Conservation (phyloP, 164 flowering plant genomes). For the Echeveria elegans region DNA sequence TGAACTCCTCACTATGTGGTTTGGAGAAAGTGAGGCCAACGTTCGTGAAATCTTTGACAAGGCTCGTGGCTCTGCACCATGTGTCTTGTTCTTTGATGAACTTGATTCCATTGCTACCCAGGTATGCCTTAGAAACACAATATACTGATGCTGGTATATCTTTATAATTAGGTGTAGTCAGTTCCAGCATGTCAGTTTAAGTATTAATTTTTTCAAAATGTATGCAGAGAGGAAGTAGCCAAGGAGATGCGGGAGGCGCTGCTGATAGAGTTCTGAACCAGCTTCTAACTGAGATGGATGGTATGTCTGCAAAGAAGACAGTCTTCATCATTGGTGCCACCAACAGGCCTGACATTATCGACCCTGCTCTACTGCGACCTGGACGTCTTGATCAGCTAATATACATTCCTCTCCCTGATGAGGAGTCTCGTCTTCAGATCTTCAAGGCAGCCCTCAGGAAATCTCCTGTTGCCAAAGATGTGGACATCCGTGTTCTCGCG, state of each 20-base stretch:
- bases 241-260: constrained; percentile 35
- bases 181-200: not conserved
- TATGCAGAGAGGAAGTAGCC: constrained; percentile 27
- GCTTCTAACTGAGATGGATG: constrained; percentile 37
- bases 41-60: constrained; percentile 37
- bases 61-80: constrained; percentile 29
- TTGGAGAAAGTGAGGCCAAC: constrained; percentile 43
- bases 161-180: not conserved
- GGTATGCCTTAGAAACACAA: constrained; percentile 5
- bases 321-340: constrained; percentile 39
- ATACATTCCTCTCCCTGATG: constrained; percentile 39
- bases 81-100: constrained; percentile 30
- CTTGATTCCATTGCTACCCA: constrained; percentile 34
- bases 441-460: constrained; percentile 27
- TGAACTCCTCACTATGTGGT: constrained; percentile 37
- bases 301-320: constrained; percentile 36
- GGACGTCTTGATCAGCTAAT: constrained; percentile 36
- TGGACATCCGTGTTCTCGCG: constrained; percentile 21
- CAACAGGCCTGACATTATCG: constrained; percentile 36
- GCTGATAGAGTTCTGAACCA: constrained; percentile 36
- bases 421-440: constrained; percentile 25
- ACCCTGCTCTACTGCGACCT: constrained; percentile 31
- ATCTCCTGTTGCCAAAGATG: constrained; percentile 23
- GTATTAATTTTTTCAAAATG: not conserved
- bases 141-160: too few species aligned